Evolutionary conservation across 495 filamentous ascomycete genomes (phyloP).

Genomic region (Penicillium taxi): DNA sequence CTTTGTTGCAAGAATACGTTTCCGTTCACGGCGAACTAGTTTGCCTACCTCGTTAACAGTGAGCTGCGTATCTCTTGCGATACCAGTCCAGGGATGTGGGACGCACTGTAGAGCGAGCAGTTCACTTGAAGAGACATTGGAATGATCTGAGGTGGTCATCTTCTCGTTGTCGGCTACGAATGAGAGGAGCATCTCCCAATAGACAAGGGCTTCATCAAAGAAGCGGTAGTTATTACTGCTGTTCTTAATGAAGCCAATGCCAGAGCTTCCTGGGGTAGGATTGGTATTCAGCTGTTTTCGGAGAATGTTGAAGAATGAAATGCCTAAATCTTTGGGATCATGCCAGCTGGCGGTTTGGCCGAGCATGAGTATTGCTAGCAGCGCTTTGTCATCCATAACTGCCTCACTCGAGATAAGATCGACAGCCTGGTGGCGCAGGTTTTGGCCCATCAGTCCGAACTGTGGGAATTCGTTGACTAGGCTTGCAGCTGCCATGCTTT

Average conservation of each 20-base stretch:
- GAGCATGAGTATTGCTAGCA: conserved; percentile 47
- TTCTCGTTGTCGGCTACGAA: conserved; percentile 45
- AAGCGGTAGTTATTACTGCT: conserved; percentile 45
- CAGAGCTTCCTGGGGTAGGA: conserved; percentile 8
- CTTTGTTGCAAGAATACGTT: conserved; percentile 25
- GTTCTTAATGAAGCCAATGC: conserved; percentile 15
- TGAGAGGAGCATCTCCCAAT: conserved; percentile 55
- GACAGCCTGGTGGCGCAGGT: conserved; percentile 46
- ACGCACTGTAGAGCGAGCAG: conserved; percentile 34
- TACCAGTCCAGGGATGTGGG: conserved; percentile 54
- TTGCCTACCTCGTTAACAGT: conserved; percentile 48
- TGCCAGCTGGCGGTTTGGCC: conserved; percentile 53
- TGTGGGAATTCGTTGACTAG: conserved; percentile 50
- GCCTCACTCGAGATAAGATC: conserved; percentile 41
- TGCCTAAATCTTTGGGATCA: conserved; percentile 45
- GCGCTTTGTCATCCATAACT: conserved; percentile 39
- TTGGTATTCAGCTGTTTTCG: conserved; percentile 38
- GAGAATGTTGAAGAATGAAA: conserved; percentile 41
- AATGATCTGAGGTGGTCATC: conserved; percentile 18
- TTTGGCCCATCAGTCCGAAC: conserved; percentile 41
- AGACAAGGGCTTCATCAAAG: conserved; percentile 51
- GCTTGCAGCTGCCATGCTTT: conserved; percentile 55
- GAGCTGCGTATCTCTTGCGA: conserved; percentile 46
- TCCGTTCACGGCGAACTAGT: conserved; percentile 44
- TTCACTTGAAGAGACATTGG: conserved; percentile 14